Base-by-base conservation (phyloP, 2,329 filamentous ascomycete genomes). In the Samsoniella hepiali region DNA sequence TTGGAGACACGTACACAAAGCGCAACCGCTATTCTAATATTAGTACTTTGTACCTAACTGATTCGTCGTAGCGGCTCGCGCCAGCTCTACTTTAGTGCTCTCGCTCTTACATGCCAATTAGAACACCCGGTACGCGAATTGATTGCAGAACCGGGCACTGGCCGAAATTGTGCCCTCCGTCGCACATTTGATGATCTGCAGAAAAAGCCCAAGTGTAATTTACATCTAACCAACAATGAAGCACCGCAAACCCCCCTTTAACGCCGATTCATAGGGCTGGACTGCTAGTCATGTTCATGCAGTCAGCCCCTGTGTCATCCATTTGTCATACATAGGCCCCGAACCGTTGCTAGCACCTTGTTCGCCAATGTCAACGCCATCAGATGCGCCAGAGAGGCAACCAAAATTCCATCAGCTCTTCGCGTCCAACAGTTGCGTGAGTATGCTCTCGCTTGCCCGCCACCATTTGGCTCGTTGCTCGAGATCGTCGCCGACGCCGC, bases 401-500 rank as follows among this genome's bases (percentile, higher is more conserved):
- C 27, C 3, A 4, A 38, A 8, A 32, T 9, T 69, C 78, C 45
- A n/a, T 72, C 69, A 80, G 49, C 72, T 73, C 68, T 82, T 75
- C 17, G 87, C 78, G 67, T 87, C 85, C 68, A 92, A 72, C 76
- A 90, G 85, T 64, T 84, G 81, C 70, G 78, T 85, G 73, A 93
- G 73, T 13, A 80, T 82, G 9, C 78, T 77, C 71, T 92, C 89
- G n/a, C 85, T 86, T 22, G 87, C 88, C 67, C 85, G 84, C 76
- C 88, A 87, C 91, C 91, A 94, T 67, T 90, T 80, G 6, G 88
- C 91, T 68, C 87, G 83, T 74, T 91, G 88, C 73, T 93, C 91
- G 38, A 93, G 74, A 69, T 93, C 89, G 69, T 92, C 90, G 17
- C 85, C 85, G 49, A 87, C 84, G 6, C 88, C 88, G 5, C 86